Base-by-base conservation (phyloP, 345 rosid species). In the Luvunga scandens region DNA sequence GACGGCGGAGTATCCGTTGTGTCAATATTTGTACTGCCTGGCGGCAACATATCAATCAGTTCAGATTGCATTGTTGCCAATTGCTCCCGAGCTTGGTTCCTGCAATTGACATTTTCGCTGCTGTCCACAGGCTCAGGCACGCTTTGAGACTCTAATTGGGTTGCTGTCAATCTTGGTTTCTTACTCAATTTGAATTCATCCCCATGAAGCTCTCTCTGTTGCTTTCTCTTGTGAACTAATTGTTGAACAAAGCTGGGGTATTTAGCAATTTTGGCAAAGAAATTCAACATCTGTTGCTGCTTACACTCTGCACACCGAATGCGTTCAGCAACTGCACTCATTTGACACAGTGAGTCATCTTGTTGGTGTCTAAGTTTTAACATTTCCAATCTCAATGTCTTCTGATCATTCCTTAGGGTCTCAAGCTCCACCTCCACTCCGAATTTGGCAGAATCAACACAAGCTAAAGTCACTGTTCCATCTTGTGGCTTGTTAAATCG, bases 241-340 rank as follows among this genome's bases (percentile, higher is more conserved):
- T 79, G 87, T 19, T 78, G 86, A 53, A 90, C 66, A 59, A 87
- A 86, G 36, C 53, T 75, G 14, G 91, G 91, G 61, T 73, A 76
- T 79, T 63, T 84, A 42, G 81, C 67, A 1, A 89, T 84, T 77
- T 86, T 90, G 45, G 80, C 72, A 5, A 88, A 84, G 89, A 92
- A 92, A 71, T 69, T 75, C 60, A 87, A 71, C 86, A 86, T 89
- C 65, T 82, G 90, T 34, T 85, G 78, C 64, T 90, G 91, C 83
- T 80, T 86, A 66, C 82, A 77, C 72, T 90, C 90, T 0, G 88
- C 80, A 5, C 73, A 71, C 14, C 65, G 84, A 56, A 90, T 62
- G 25, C 84, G 78, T 45, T 89, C 89, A 39, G 86, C 87, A 38
- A 85, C 82, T 7, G 80, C 77, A 8, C 31, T 70, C 34, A 92